A percentile compares a stretch with the other conserved stretches of the same genome.
Conservation (phyloP, 1,139 yeast species). For the Saccharomyces hybrid region DNA sequence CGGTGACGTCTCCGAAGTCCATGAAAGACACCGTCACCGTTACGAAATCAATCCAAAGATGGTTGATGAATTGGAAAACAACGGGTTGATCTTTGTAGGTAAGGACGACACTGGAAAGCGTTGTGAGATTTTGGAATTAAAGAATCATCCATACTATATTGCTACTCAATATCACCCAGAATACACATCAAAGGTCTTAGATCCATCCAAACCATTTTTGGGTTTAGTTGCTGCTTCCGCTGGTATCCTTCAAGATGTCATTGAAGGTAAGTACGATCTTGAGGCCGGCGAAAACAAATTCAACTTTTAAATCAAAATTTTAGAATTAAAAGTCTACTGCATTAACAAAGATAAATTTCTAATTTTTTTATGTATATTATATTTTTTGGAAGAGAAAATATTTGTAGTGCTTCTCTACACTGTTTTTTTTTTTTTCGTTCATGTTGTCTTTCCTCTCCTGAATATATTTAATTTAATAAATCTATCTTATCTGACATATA, state of each 20-base stretch:
- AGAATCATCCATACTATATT: constrained; percentile 76
- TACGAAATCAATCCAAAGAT: constrained; percentile 90
- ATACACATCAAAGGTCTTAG: constrained; percentile 89
- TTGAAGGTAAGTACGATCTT: constrained; percentile 13
- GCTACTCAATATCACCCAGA: constrained; percentile 99
- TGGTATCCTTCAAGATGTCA: constrained; percentile 12
- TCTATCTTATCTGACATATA: background rate
- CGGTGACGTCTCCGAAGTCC: constrained; percentile 60
- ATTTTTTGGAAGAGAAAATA: background rate
- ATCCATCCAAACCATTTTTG: constrained; percentile 92
- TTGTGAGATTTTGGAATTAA: constrained; percentile 88
- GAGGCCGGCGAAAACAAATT: constrained; percentile 8
- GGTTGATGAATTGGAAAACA: constrained; percentile 57
- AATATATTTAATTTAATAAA: background rate
- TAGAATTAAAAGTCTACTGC: constrained; percentile 1
- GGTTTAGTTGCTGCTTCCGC: constrained; percentile 81
- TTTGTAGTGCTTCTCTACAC: background rate
- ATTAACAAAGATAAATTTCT: background rate
- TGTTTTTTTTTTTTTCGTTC: background rate
- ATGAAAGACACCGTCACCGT: constrained; percentile 97
- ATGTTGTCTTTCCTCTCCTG: background rate
- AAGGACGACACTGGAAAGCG: constrained; percentile 83
- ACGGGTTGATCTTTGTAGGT: constrained; percentile 86
- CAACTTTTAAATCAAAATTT: constrained; percentile 6
- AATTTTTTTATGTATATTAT: background rate